Percentiles rank a stretch among this genome's conserved stretches.
Evolutionary conservation across 768 basidiomycete species (phyloP).

Genomic region (Rhodotorula graminis): DNA sequence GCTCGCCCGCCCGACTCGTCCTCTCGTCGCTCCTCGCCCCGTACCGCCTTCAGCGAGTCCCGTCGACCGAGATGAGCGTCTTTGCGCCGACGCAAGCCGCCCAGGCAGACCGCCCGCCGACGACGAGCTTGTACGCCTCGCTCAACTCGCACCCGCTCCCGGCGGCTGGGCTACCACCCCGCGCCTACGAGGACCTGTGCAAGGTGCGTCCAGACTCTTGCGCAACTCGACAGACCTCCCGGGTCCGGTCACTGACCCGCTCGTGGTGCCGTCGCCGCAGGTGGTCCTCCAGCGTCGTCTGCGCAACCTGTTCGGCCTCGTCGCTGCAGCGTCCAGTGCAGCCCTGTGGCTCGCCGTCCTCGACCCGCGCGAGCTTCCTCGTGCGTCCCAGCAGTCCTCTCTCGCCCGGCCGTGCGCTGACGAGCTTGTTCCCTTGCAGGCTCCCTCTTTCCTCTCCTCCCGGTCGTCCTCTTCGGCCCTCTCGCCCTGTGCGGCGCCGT

Average conservation of each 20-base stretch:
- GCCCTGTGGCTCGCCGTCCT: conserved; percentile 19
- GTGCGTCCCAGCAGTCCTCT: background rate
- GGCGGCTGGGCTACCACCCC: background rate
- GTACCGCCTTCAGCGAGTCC: background rate
- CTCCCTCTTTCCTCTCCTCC: conserved; percentile 31
- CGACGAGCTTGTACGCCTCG: background rate
- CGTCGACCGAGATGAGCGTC: background rate
- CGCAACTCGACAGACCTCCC: background rate
- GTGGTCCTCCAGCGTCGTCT: conserved; percentile 23
- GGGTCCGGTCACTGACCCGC: no score
- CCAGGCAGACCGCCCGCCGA: background rate
- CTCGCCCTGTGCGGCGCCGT: conserved; percentile 27
- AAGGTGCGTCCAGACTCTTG: background rate
- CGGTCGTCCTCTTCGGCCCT: conserved; percentile 7
- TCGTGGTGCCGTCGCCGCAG: background rate
- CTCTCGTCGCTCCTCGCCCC: background rate
- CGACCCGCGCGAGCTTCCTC: conserved; percentile 19
- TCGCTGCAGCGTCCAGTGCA: background rate
- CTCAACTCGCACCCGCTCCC: background rate
- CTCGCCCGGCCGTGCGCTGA: background rate
- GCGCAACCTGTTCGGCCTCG: conserved; percentile 21
- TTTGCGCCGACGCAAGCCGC: conserved; percentile 1
- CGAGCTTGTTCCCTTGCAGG: background rate
- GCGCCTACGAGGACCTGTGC: conserved; percentile 7
- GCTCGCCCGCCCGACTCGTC: no score